Conservation (phyloP, 2,329 filamentous ascomycete genomes). For the Aureobasidium sp. region DNA sequence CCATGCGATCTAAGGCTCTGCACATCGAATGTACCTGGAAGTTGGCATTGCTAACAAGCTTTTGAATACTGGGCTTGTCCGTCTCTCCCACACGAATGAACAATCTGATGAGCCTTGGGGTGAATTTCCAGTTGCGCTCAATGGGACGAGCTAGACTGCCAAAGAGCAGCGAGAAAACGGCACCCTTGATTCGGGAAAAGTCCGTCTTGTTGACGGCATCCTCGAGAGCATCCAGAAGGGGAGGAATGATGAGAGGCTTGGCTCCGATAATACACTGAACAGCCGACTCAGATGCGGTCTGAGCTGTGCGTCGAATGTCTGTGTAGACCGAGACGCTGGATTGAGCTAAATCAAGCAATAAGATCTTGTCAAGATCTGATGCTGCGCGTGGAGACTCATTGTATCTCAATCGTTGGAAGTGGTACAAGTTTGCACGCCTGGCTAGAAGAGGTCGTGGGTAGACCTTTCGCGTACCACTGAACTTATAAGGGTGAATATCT, state of each 20-base stretch:
- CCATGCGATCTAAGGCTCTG: conserved; percentile 76
- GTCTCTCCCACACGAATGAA: conserved; percentile 87
- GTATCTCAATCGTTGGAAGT: conserved; percentile 86
- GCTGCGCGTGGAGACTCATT: conserved; percentile 83
- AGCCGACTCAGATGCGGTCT: conserved; percentile 86
- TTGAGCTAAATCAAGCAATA: conserved; percentile 80
- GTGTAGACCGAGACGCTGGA: conserved; percentile 89
- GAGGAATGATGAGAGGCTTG: conserved; percentile 79
- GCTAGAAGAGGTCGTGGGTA: conserved; percentile 91
- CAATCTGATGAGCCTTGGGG: conserved; percentile 77
- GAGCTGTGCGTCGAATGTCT: conserved; percentile 89
- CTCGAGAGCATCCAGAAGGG: conserved; percentile 71
- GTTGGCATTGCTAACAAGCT: conserved; percentile 70
- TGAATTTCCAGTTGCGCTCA: conserved; percentile 88
- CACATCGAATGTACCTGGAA: conserved; percentile 90
- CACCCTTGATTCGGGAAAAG: conserved; percentile 88
- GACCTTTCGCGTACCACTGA: conserved; percentile 82
- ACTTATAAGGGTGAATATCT: conserved; percentile 88
- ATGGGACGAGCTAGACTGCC: conserved; percentile 83
- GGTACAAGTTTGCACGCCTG: conserved; percentile 88
- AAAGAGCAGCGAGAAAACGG: conserved; percentile 82
- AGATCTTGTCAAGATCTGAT: conserved; percentile 77
- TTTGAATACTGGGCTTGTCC: conserved; percentile 92
- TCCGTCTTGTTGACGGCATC: conserved; percentile 72
- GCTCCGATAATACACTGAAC: conserved; percentile 86